Evolutionary conservation across 2,329 filamentous ascomycete genomes (phyloP), one percentile per base, ranked within the genome.

Genomic region (Amphichorda felina): DNA sequence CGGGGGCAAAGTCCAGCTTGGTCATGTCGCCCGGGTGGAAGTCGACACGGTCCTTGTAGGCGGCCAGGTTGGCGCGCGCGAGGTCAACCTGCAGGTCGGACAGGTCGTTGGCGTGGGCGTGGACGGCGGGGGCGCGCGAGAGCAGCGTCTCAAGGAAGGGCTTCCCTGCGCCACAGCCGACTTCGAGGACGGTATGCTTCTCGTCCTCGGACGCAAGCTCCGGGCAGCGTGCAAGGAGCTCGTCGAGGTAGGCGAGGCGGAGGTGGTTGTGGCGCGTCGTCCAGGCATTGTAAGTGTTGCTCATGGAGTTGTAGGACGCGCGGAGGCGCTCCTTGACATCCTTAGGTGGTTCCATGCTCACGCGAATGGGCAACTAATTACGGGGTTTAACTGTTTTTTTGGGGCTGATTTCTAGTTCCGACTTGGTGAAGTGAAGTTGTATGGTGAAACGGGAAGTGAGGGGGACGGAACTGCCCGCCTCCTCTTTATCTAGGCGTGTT

Each of bases 101-200:
- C 8, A 66, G 39, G 46, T 66, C 63, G 44, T 63, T 63, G 41
- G 56, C 62, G 8, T 49, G 46, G 16, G 33, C 39, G 33, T 41
- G 33, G 27, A 43, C 33, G 15, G 32, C 37, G 4, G 44, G 39
- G 22, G 44, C 41, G 30, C 43, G 35, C 2, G 45, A 41, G 4
- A 64, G 48, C 10, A 64, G 51, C 30, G 40, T 48, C 33, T 49
- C 39, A 2, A 55, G 55, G 10, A 56, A 53, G 7, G 61, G 61
- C 7, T 54, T 26, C 25, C 61, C 61, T 24, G 52, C 47, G 29
- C 62, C 62, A 45, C 60, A 63, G 30, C 62, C 63, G 7, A 65
- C 53, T 39, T 66, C 63, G 18, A 65, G 55, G 16, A 60, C 46
- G 13, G 47, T 30, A 19, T 38, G 35, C 37, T 8, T 34, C 34